Conservation (phyloP, 306 rosid genomes). For the Cotoneaster glaucophyllus region DNA sequence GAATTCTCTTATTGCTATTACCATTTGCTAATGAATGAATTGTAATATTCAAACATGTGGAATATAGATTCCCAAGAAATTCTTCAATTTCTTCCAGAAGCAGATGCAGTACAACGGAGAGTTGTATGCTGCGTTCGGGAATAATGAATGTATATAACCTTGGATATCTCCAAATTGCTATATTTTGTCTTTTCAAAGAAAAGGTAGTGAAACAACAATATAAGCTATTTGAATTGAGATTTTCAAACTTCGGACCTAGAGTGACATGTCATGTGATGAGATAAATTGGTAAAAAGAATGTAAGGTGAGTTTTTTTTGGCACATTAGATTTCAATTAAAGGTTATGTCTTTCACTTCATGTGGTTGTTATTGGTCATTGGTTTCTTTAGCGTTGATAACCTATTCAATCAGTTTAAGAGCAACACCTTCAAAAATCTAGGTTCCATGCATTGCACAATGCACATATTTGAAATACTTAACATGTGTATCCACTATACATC, state of each 20-base stretch:
- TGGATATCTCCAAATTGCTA: not conserved
- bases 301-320: not conserved
- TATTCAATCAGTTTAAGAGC: too few species aligned
- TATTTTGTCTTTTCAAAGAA: not conserved
- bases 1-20: not conserved
- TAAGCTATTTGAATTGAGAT: too few species aligned
- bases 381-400: too few species aligned
- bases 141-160: too few species aligned
- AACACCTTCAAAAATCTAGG: not conserved
- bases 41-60: too few species aligned
- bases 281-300: not conserved
- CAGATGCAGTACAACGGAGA: too few species aligned
- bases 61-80: too few species aligned
- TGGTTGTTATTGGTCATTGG: too few species aligned
- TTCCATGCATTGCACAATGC: not conserved
- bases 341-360: too few species aligned
- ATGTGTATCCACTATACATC: not conserved
- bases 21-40: not conserved
- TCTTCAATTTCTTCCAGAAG: too few species aligned
- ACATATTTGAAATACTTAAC: not conserved
- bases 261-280: not conserved
- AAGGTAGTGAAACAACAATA: not conserved
- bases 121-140: too few species aligned
- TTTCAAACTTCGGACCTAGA: accelerated
- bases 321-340: too few species aligned